Percentiles rank a stretch among this genome's conserved stretches.
These are phyloP conservation scores for Vicia villosa DNA, from an alignment of 306 rosid species.

Conservation along the genomic window DNA sequence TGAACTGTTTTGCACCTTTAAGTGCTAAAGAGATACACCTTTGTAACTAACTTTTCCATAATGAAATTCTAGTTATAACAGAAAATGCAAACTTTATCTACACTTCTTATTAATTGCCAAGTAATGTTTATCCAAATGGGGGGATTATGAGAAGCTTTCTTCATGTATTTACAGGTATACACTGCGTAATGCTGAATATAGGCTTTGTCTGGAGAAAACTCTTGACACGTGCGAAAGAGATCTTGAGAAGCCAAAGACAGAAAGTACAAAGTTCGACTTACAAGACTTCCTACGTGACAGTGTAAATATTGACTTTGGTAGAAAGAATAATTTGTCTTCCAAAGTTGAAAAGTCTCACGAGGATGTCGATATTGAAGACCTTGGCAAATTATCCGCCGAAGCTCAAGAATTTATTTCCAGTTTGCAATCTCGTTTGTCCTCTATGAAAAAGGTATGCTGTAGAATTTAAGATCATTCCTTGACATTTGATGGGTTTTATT, in stretches of 20 bases:
- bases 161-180: slow-evolving; percentile 67
- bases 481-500: slow-evolving; percentile 17
- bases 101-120: background rate
- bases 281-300: slow-evolving; percentile 68
- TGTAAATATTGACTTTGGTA: slow-evolving; percentile 53
- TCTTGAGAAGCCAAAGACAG: slow-evolving; percentile 51
- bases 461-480: slow-evolving; percentile 6
- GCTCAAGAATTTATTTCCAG: slow-evolving; percentile 70
- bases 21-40: too few species aligned
- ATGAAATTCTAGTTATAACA: too few species aligned
- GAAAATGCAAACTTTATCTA: too few species aligned
- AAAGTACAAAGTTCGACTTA: slow-evolving; percentile 46
- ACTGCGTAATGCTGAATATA: slow-evolving; percentile 86
- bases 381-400: slow-evolving; percentile 75
- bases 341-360: slow-evolving; percentile 45
- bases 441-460: slow-evolving; percentile 65
- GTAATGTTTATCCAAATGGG: slow-evolving; percentile 14
- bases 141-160: slow-evolving; percentile 31
- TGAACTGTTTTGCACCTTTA: too few species aligned
- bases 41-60: too few species aligned
- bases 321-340: slow-evolving; percentile 54
- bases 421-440: slow-evolving; percentile 80
- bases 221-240: slow-evolving; percentile 58
- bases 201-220: slow-evolving; percentile 87
- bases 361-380: slow-evolving; percentile 59